Conservation (phyloP, 2,329 filamentous ascomycete species). For the Penicillium corylophilum region DNA sequence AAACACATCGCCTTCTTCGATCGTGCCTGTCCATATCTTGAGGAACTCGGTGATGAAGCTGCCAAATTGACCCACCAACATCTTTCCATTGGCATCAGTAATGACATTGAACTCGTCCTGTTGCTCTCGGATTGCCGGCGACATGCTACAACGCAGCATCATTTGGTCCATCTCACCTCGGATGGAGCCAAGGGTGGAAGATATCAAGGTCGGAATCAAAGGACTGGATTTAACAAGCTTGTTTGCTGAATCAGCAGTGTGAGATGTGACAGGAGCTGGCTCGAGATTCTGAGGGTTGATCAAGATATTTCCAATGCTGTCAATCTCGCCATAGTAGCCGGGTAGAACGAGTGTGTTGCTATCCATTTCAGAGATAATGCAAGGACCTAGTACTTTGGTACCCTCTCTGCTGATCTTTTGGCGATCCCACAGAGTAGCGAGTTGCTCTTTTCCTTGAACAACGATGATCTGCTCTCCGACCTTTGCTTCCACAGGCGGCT, state of each 20-base stretch:
- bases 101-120: conserved; percentile 57
- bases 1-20: conserved; percentile 53
- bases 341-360: conserved; percentile 53
- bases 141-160: conserved; percentile 54
- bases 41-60: conserved; percentile 52
- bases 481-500: conserved; percentile 38
- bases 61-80: conserved; percentile 54
- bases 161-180: conserved; percentile 53
- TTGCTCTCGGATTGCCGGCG: conserved; percentile 52
- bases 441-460: conserved; percentile 41
- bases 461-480: conserved; percentile 41
- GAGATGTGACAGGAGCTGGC: conserved; percentile 23
- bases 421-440: conserved; percentile 49
- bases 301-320: conserved; percentile 51
- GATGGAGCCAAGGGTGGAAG: conserved; percentile 47
- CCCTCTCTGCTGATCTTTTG: conserved; percentile 42
- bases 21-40: conserved; percentile 46
- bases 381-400: conserved; percentile 45
- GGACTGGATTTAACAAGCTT: conserved; percentile 41
- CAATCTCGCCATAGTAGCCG: conserved; percentile 48
- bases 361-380: conserved; percentile 53
- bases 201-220: conserved; percentile 47
- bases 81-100: conserved; percentile 49
- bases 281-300: conserved; percentile 43
- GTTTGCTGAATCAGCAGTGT: conserved; percentile 40